Base-by-base conservation (phyloP, 1,284 basidiomycete genomes). In the Rhodotorula sp. region DNA sequence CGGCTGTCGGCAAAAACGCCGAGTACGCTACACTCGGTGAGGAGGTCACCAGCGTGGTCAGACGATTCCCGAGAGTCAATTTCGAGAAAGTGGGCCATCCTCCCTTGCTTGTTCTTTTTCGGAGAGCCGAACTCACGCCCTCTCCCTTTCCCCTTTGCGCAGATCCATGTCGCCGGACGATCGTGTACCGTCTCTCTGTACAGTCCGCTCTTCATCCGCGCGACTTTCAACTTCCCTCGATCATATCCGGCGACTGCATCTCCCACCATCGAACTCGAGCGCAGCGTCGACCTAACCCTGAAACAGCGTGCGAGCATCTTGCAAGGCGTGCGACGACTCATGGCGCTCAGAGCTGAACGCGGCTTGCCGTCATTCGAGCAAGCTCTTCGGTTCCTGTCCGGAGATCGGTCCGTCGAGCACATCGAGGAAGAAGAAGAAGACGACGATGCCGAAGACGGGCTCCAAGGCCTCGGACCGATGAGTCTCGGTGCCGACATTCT, bases 201-300 rank as follows among this genome's bases (percentile, higher is more conserved):
- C 77, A 92, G 92, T 0, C 93, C 93, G 2, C 70, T 90, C 7
- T 93, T 92, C 82, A 88, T 95, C 66, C 88, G 94, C 1, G 87
- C 95, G n/a, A 90, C 91, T 8, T 95, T 95, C 82, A 88, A 87
- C 2, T 97, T 97, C 79, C 93, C 94, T 1, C 85, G 87, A 47
- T 86, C 87, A 60, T 97, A 97, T 78, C 93, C 93, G 0, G 85
- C 87, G 31, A 83, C 83, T 0, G 73, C 77, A 0, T 83, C 87
- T 64, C 92, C 93, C 0, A 85, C 85, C 3, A 86, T 95, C 60
- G 91, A 93, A 67, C 84, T 97, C 3, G 93, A 95, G 78, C 87
- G 88, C 38, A 92, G 87, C 73, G 89, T 90, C 1, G 84, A 93
- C 5, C 90, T 95, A 62, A 87, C 89, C 2, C 85, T 89, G 60